Evolutionary conservation across 164 flowering plant genomes (phyloP).

Genomic region (grape (Vitis vinifera)): DNA sequence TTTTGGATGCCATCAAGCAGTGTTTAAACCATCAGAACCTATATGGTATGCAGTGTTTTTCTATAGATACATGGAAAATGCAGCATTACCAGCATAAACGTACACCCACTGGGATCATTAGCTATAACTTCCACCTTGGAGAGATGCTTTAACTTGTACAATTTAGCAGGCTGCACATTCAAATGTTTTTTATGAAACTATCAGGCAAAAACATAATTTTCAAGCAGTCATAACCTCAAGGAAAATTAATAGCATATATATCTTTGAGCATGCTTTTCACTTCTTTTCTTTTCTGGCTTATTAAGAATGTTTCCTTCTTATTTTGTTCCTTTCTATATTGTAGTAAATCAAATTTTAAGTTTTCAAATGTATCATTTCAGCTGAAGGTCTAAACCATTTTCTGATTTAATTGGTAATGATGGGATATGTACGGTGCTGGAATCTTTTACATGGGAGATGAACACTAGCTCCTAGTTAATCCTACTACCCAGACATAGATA

Average conservation of each 20-base stretch:
- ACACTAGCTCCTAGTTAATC: too few relatives aligned
- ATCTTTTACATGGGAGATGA: too few relatives aligned
- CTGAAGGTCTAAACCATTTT: too few relatives aligned
- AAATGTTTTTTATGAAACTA: slow-evolving; percentile 1
- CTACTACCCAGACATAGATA: too few relatives aligned
- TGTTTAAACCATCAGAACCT: slow-evolving; percentile 1
- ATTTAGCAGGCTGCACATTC: slow-evolving; percentile 78
- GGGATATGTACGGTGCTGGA: too few relatives aligned
- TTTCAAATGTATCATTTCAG: too few relatives aligned
- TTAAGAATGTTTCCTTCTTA: background rate
- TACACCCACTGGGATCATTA: slow-evolving; percentile 94
- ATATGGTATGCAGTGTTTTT: background rate
- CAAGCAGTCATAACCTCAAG: background rate
- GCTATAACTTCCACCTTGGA: slow-evolving; percentile 91
- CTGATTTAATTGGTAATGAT: too few relatives aligned
- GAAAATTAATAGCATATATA: background rate
- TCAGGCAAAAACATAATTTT: slow-evolving; percentile 1
- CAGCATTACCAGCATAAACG: slow-evolving; percentile 80
- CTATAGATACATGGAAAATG: background rate
- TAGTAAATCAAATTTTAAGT: too few relatives aligned
- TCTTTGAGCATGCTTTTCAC: slow-evolving; percentile 1
- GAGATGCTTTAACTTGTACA: slow-evolving; percentile 96
- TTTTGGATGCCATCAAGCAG: background rate
- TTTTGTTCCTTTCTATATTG: background rate
- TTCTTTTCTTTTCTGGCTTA: background rate